Evolutionary conservation across 306 rosid species (phyloP).

Genomic region (Cyclanthera cordifolia): DNA sequence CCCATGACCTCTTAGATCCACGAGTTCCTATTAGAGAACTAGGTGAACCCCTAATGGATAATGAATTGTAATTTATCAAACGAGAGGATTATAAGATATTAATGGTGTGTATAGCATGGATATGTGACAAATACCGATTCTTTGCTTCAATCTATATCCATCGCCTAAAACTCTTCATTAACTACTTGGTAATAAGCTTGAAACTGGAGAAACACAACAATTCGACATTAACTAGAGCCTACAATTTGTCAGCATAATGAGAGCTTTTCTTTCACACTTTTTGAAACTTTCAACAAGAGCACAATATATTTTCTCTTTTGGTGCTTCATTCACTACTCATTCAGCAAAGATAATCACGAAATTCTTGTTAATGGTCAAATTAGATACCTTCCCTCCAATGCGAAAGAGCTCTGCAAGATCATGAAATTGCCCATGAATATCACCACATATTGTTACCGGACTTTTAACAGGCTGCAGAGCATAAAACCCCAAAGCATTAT

Average conservation of each 20-base stretch:
- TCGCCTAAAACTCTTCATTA: neutral
- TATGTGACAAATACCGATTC: neutral
- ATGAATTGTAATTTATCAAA: too few species aligned
- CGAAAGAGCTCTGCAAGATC: constrained; percentile 98
- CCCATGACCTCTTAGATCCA: too few species aligned
- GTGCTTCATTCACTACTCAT: neutral
- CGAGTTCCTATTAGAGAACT: too few species aligned
- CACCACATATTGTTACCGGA: constrained; percentile 98
- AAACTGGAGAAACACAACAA: neutral
- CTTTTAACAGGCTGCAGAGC: constrained; percentile 88
- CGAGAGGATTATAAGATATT: neutral
- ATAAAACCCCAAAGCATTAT: constrained; percentile 23
- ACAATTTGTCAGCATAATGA: constrained; percentile 3
- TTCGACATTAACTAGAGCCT: neutral
- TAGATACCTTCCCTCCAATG: constrained; percentile 96
- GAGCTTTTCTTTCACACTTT: constrained; percentile 5
- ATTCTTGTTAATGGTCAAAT: constrained; percentile 8
- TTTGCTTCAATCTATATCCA: neutral
- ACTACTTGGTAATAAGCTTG: neutral
- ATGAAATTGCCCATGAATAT: constrained; percentile 98
- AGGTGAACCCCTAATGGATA: too few species aligned
- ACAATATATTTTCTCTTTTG: neutral
- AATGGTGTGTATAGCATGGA: neutral
- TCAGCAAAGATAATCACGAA: neutral
- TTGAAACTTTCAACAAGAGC: too few species aligned